Base-by-base conservation (phyloP, 441 rosid genomes). In the Jatropha podagrica region DNA sequence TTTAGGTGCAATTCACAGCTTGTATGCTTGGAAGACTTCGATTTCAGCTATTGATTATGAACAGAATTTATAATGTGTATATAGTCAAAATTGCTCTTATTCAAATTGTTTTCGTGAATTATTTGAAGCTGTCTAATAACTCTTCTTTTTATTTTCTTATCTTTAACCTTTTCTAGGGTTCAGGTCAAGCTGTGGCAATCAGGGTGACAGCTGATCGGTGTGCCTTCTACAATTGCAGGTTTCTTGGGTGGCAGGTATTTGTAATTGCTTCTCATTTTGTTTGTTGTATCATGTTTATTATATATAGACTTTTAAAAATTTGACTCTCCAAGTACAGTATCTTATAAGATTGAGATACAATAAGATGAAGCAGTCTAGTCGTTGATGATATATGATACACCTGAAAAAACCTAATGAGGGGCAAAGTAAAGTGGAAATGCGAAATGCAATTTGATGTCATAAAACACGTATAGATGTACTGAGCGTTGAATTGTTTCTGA, bases 191-290 rank as follows among this genome's bases (percentile, higher is more conserved):
- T 71, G 99, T 96, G 77, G 98, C 98, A 11, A 82, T 94, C 68
- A 82, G 99, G 79, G 93, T 92, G 68, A 96, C 99, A 15, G 98
- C 98, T 65, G 98, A 96, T 79, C 88, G 98, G 64, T 92, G 98
- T 65, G 97, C 97, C 12, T 96, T 96, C 83, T 96, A 92, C 77
- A 89, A 91, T 65, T 96, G 99, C 86, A 84, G 97, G 74, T 92
- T 94, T 81, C 98, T 96, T 4, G 97, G 98, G 3, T 96, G 98
- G 98, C 98, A 92, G 99, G 99, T 96, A 72, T 14, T 38, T 73
- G 51, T 66, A 42, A 13, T 61, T 59, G 2, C 64, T 55, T 44
- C 32, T 12, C 38, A 38, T 60, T 23, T 42, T 20, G 9, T 15
- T 65, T 51, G 27, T 63, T 23, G 49, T 11, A 44, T 55, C 51